phyloP scores from a whole-genome alignment of 1,284 basidiomycete species.

The Spongispora temasekensis region DNA sequence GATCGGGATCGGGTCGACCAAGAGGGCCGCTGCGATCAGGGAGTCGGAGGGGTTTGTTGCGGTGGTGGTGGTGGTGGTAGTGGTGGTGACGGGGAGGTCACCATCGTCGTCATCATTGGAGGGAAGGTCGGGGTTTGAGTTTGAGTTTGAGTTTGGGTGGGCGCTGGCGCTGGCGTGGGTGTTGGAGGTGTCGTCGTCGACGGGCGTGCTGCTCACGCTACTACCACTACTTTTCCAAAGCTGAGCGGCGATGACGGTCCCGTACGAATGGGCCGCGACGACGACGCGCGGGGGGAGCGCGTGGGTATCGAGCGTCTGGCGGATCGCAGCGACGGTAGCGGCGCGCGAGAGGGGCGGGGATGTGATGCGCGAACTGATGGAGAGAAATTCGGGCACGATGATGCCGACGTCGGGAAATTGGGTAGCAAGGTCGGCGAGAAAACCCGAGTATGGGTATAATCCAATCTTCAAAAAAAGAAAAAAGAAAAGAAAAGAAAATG shows the following conservation, averaged over 20 bases:
- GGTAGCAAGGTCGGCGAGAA: slow-evolving; percentile 46
- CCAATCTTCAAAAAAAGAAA: slow-evolving; percentile 48
- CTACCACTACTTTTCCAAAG: slow-evolving; percentile 38
- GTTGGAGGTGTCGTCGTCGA: too few relatives aligned
- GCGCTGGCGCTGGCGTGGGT: background rate
- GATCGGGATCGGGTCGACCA: slow-evolving; percentile 67
- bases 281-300: slow-evolving; percentile 44
- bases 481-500: background rate
- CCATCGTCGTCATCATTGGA: too few relatives aligned
- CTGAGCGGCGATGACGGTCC: slow-evolving; percentile 57
- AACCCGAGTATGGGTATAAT: slow-evolving; percentile 53
- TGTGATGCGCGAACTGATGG: slow-evolving; percentile 62
- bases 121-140: background rate
- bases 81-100: slow-evolving; percentile 25
- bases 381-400: slow-evolving; percentile 58
- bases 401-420: slow-evolving; percentile 52
- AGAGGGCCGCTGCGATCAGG: slow-evolving; percentile 45
- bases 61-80: too few relatives aligned
- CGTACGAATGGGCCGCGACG: slow-evolving; percentile 60
- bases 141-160: background rate
- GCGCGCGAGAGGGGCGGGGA: slow-evolving; percentile 26
- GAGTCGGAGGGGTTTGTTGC: too few relatives aligned
- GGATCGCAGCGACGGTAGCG: slow-evolving; percentile 28
- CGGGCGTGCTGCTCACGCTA: too few relatives aligned
- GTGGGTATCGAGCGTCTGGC: slow-evolving; percentile 46